These are phyloP conservation scores for Colletotrichum sp. DNA, from an alignment of 2,329 filamentous ascomycete species.

Conservation along the genomic window DNA sequence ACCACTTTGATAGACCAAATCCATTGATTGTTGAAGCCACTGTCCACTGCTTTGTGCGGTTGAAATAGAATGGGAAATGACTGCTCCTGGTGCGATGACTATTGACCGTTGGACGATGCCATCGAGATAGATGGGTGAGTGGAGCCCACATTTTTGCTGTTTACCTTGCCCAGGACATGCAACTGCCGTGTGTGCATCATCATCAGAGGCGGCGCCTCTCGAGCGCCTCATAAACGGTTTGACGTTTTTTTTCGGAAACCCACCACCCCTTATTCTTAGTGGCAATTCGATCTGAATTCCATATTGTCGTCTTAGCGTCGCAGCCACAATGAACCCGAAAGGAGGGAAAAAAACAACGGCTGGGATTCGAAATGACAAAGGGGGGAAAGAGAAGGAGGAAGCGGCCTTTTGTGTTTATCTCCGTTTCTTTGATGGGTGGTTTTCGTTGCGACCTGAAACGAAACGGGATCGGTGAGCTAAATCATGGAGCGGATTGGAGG, in stretches of 20 bases:
- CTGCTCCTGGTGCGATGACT: not conserved
- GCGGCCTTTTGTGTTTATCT: not conserved
- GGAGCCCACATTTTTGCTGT: not conserved
- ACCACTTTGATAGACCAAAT: not conserved
- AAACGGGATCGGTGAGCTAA: not conserved
- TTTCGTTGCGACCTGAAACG: not conserved
- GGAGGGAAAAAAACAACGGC: not conserved
- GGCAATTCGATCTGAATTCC: not conserved
- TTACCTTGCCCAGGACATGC: not conserved
- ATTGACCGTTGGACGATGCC: not conserved
- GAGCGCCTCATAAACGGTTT: not conserved
- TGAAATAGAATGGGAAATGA: not conserved
- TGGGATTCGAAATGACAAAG: not conserved
- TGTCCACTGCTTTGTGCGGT: not conserved
- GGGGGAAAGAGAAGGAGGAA: not conserved
- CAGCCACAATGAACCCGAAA: not conserved
- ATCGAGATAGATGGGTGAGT: not conserved
- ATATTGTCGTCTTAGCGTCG: not conserved
- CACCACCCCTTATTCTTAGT: too few relatives aligned
- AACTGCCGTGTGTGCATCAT: not conserved
- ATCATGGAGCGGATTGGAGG: not conserved
- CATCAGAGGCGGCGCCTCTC: not conserved
- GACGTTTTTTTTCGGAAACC: not conserved
- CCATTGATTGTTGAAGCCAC: not conserved
- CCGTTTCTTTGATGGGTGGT: not conserved